phyloP scores from a whole-genome alignment of 2,329 filamentous ascomycete genomes.

The Rachicladosporium sp. region DNA sequence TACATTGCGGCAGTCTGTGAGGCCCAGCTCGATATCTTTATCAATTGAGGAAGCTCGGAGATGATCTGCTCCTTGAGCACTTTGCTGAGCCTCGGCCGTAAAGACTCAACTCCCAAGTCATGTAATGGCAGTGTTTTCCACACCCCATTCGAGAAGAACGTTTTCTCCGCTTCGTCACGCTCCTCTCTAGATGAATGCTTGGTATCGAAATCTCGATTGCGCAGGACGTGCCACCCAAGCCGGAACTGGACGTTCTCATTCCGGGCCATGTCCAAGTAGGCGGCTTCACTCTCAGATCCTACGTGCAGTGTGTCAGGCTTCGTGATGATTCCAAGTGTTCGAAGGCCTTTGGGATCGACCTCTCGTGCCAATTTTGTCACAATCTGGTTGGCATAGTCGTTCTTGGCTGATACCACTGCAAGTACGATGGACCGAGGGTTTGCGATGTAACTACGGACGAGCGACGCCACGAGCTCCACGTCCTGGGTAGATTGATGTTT shows the following conservation, averaged over 20 bases:
- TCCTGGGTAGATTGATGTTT: constrained; percentile 21
- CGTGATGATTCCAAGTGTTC: constrained; percentile 47
- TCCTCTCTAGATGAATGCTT: background rate
- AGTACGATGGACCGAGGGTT: constrained; percentile 29
- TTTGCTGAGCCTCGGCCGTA: constrained; percentile 38
- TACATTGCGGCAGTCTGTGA: constrained; percentile 22
- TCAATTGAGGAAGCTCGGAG: constrained; percentile 34
- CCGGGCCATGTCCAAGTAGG: constrained; percentile 28
- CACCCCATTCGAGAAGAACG: background rate
- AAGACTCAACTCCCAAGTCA: constrained; percentile 33
- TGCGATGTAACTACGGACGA: constrained; percentile 1
- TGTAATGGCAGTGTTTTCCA: background rate
- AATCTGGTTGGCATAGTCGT: constrained; percentile 44
- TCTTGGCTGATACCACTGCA: constrained; percentile 27
- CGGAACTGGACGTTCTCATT: constrained; percentile 29
- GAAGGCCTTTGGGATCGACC: constrained; percentile 33
- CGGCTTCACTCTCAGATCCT: constrained; percentile 29
- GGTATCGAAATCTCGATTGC: constrained; percentile 29
- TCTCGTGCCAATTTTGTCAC: constrained; percentile 38
- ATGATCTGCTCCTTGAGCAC: constrained; percentile 39
- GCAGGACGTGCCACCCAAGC: constrained; percentile 44
- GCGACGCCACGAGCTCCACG: constrained; percentile 17
- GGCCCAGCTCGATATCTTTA: constrained; percentile 31
- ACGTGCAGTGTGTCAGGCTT: constrained; percentile 25
- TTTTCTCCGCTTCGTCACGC: background rate